Conservation (phyloP, 73 alveolate species). For the Symbiodinium natans region DNA sequence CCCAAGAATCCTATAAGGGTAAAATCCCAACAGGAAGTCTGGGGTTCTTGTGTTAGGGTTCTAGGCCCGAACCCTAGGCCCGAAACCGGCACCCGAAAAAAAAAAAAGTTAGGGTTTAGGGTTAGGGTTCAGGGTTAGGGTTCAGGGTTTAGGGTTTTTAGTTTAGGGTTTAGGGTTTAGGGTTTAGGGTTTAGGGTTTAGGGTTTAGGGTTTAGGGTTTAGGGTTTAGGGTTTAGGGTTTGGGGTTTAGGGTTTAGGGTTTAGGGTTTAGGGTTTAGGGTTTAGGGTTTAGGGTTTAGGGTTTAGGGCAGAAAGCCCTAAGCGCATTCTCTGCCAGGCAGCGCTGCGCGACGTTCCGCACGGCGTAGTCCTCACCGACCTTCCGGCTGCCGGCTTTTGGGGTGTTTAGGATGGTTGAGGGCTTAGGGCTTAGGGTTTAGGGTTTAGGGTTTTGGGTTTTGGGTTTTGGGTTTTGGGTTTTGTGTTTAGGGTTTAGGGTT, state of each 20-base stretch:
- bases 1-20: no score
- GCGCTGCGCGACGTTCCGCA: constrained; percentile 11
- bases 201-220: background rate
- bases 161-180: no score
- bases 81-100: no score
- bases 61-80: background rate
- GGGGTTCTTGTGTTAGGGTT: background rate
- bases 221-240: background rate
- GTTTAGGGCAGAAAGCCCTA: no score
- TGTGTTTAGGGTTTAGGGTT: background rate
- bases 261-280: background rate
- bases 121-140: background rate
- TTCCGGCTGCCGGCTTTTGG: background rate
- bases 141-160: background rate
- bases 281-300: background rate
- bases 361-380: background rate
- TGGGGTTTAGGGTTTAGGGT: background rate
- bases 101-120: background rate
- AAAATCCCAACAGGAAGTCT: no score
- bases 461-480: background rate
- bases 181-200: background rate
- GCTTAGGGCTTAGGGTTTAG: background rate
- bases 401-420: background rate
- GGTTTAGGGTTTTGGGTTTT: background rate
- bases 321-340: background rate